Evolutionary conservation across 2,329 filamentous ascomycete species (phyloP).

Genomic region (Dactylonectria macrodidyma): DNA sequence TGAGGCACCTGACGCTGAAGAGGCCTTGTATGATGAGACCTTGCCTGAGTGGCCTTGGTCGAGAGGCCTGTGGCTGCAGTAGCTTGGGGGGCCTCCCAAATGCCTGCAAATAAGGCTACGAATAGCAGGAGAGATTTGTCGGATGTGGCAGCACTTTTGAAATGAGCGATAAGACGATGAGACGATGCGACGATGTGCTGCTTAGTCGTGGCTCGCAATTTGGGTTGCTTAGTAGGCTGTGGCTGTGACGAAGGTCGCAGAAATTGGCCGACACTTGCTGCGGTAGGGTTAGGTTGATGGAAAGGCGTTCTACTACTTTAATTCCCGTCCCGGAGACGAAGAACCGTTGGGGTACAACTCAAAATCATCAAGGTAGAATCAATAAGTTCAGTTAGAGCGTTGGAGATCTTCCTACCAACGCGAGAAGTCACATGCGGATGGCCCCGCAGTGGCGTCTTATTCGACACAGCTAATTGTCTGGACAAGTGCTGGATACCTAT

Average conservation of each 20-base stretch:
- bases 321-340: background rate
- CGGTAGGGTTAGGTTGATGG: background rate
- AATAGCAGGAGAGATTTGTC: conserved; percentile 9
- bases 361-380: too few relatives aligned
- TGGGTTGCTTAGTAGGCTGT: background rate
- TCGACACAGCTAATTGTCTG: too few relatives aligned
- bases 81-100: conserved; percentile 9
- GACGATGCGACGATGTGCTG: background rate
- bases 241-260: background rate
- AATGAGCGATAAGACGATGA: background rate
- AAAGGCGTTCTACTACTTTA: background rate
- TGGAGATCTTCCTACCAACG: too few relatives aligned
- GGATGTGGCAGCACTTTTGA: background rate
- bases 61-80: background rate
- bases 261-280: background rate
- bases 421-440: too few relatives aligned
- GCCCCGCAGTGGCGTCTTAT: too few relatives aligned
- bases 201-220: background rate
- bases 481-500: too few relatives aligned
- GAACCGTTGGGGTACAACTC: too few relatives aligned
- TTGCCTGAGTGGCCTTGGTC: too few relatives aligned
- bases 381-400: too few relatives aligned
- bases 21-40: background rate
- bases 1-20: background rate
- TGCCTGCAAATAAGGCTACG: conserved; percentile 1